These are phyloP conservation scores for Talaromyces sp. DNA, from an alignment of 2,329 filamentous ascomycete genomes.

Conservation along the genomic window DNA sequence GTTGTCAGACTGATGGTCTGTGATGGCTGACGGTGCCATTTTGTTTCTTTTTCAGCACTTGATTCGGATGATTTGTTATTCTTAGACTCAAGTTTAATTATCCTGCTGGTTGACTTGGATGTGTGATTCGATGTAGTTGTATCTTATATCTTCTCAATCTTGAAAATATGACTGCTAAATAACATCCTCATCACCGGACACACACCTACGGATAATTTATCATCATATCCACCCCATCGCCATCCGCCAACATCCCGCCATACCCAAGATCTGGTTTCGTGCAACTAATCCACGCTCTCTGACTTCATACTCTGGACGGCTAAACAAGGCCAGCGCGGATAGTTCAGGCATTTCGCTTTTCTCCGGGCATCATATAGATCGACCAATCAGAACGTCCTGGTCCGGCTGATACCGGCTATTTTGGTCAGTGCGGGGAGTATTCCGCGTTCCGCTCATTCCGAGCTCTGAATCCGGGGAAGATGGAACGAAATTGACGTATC, in stretches of 20 bases:
- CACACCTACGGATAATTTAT: conserved; percentile 3
- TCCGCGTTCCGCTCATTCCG: conserved; percentile 3
- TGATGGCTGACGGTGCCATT: conserved; percentile 20
- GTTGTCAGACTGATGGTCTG: conserved; percentile 10
- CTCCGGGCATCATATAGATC: neutral
- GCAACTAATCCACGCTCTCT: neutral
- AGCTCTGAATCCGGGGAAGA: neutral
- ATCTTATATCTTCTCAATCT: neutral
- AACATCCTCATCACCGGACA: neutral
- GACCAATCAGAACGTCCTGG: neutral
- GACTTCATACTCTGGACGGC: neutral
- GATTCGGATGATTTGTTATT: neutral
- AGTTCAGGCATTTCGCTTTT: conserved; percentile 8
- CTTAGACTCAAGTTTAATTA: neutral
- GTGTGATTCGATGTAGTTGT: neutral
- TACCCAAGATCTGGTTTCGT: neutral
- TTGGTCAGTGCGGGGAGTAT: neutral
- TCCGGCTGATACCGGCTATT: neutral
- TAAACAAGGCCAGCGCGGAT: conserved; percentile 11
- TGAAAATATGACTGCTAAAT: neutral
- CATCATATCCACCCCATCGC: neutral
- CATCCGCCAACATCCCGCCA: conserved; percentile 15
- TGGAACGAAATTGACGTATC: neutral
- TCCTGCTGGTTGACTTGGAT: neutral
- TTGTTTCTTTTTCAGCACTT: neutral